Percentiles rank a stretch among this genome's conserved stretches.
Conservation (phyloP, 129 eudicot species). For the Sambucus nigra region DNA sequence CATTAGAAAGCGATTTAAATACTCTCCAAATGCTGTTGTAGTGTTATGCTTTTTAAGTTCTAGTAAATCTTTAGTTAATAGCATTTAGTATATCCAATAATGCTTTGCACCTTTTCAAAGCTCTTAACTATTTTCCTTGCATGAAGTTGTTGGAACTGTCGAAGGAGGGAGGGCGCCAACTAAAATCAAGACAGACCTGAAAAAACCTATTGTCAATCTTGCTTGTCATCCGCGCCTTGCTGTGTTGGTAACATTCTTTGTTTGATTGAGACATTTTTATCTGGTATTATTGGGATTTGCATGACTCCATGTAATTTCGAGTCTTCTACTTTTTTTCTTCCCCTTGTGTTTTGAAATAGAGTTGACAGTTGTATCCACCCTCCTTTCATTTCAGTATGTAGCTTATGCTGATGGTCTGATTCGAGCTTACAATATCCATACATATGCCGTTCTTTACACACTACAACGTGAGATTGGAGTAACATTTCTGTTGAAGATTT, state of each 20-base stretch:
- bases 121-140: conserved; percentile 11
- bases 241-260: conserved; percentile 47
- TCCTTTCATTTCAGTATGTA: conserved; percentile 61
- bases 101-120: conserved; percentile 3
- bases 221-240: conserved; percentile 99
- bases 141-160: conserved; percentile 96
- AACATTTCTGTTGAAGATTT: not conserved
- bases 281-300: not conserved
- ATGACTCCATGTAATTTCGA: not conserved
- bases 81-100: not conserved
- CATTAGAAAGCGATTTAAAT: not conserved
- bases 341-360: too few relatives aligned
- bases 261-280: conserved; percentile 4
- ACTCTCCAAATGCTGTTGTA: not conserved
- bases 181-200: conserved; percentile 94
- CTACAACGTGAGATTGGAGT: conserved; percentile 69
- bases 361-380: too few relatives aligned
- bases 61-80: not conserved
- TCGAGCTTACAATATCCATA: conserved; percentile 92
- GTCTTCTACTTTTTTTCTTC: not conserved
- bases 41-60: not conserved
- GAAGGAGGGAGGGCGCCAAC: conserved; percentile 99
- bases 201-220: conserved; percentile 96
- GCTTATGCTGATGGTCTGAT: conserved; percentile 95
- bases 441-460: conserved; percentile 96